Evolutionary conservation across 805 yeast species (phyloP), one percentile per base, ranked within the genome.

Genomic region (Ogataea parapolymorpha): DNA sequence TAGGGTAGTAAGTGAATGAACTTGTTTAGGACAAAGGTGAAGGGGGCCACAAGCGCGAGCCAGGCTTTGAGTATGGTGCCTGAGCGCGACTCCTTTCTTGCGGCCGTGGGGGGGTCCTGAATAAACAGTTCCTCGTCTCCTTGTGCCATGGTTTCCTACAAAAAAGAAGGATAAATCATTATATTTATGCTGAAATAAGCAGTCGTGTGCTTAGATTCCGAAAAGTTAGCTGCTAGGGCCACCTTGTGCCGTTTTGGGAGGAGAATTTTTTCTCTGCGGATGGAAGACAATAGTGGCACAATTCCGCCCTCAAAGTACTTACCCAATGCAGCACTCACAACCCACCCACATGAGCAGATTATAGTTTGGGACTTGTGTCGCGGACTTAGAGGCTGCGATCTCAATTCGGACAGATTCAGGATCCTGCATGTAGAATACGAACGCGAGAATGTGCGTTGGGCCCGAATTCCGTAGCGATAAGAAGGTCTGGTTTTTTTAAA

Each of bases 1-100:
- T 30, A 26, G 12, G 48, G 47, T n/a, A 44, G 22, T 16, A 34
- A 6, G 12, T 37, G 39, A n/a, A 34, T n/a, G 9, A 41, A 17
- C 18, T 23, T 17, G 26, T 31, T 35, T 13, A 45, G 31, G 8
- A 41, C 31, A 30, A 30, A 39, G 7, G 28, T 26, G 35, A 49
- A 44, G 8, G 50, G 53, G 6, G 34, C 16, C 5, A 42, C 31
- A 13, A 49, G 31, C 24, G 23, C 11, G 27, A 37, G 24, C 37
- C 37, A 42, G 24, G 18, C n/a, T 6, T 41, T 7, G 3, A 41
- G 3, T 2, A 36, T 17, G 8, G n/a, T 18, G 13, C 38, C 15
- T 13, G 27, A 1, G 14, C 14, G 27, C 6, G 13, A 6, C 27
- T 25, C 13, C 3, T 25, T 10, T 25, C 12, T 13, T 6, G 13